These are phyloP conservation scores for Septoria petroselini DNA, from an alignment of 2,329 filamentous ascomycete genomes.

Conservation along the genomic window DNA sequence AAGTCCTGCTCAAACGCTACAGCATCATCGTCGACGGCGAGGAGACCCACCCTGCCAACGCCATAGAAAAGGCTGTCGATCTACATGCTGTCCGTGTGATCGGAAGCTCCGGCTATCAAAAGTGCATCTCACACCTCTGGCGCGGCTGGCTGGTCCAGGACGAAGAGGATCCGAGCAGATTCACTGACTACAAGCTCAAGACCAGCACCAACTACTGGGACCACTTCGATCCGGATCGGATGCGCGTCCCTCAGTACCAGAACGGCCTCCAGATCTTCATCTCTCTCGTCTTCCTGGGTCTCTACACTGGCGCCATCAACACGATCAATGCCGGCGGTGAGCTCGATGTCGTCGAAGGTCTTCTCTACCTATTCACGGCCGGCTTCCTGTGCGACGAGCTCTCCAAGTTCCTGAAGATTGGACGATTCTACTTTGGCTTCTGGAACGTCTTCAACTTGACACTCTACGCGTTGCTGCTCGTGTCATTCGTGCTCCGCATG, in stretches of 20 bases:
- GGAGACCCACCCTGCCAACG: conserved; percentile 74
- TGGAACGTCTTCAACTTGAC: conserved; percentile 94
- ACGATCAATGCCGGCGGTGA: conserved; percentile 79
- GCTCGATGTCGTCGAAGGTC: conserved; percentile 75
- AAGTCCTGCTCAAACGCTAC: conserved; percentile 83
- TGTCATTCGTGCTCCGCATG: conserved; percentile 75
- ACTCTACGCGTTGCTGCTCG: conserved; percentile 73
- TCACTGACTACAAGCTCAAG: conserved; percentile 81
- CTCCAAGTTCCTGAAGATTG: conserved; percentile 90
- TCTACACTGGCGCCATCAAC: conserved; percentile 91
- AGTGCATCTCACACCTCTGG: conserved; percentile 91
- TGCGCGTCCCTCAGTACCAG: conserved; percentile 89
- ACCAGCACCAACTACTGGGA: conserved; percentile 72
- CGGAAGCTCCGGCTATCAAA: conserved; percentile 89
- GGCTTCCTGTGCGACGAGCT: conserved; percentile 87
- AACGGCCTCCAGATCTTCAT: conserved; percentile 84
- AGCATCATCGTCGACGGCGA: conserved; percentile 71
- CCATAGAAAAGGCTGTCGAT: conserved; percentile 89
- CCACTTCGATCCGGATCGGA: conserved; percentile 90
- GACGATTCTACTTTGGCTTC: conserved; percentile 85
- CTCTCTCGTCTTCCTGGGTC: conserved; percentile 73
- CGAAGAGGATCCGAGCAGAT: conserved; percentile 82
- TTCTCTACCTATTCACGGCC: conserved; percentile 86
- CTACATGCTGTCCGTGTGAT: conserved; percentile 86
- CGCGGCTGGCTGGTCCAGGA: conserved; percentile 95